Percentiles rank a stretch among this genome's conserved stretches.
phyloP scores from a whole-genome alignment of 345 rosid genomes.

The Sisymbrium altissimum region DNA sequence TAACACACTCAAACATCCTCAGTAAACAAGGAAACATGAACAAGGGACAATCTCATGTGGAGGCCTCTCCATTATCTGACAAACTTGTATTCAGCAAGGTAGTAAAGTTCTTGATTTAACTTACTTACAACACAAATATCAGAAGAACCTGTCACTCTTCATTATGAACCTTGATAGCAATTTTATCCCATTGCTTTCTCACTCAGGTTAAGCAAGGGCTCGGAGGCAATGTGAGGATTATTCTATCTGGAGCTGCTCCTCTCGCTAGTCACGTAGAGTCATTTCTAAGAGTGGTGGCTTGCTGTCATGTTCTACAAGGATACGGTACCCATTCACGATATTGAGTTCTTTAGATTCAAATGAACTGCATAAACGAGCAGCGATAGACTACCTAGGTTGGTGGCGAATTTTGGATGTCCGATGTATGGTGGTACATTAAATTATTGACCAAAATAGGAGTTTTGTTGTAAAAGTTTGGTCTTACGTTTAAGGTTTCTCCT shows the following conservation, averaged over 20 bases:
- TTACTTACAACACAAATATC: background rate
- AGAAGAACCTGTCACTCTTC: background rate
- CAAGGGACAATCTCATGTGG: constrained; percentile 55
- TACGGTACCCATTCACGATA: constrained; percentile 47
- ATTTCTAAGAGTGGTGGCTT: constrained; percentile 81
- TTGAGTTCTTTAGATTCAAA: background rate
- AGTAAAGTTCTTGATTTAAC: background rate
- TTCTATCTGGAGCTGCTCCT: constrained; percentile 90
- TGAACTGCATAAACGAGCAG: background rate
- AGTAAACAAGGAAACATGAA: constrained; percentile 69
- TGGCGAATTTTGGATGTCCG: background rate
- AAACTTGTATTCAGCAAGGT: constrained; percentile 90
- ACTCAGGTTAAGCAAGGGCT: constrained; percentile 71
- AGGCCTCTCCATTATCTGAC: constrained; percentile 86
- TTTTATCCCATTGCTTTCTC: constrained; percentile 3
- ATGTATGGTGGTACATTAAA: background rate
- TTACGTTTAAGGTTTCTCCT: background rate
- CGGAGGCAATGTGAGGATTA: constrained; percentile 78
- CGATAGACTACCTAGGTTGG: background rate
- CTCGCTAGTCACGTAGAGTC: constrained; percentile 71
- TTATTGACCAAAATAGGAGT: background rate
- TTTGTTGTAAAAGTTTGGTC: background rate
- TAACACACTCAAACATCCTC: constrained; percentile 29
- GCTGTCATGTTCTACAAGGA: constrained; percentile 91
- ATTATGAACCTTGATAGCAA: background rate